These are phyloP conservation scores for Vanrija humicola DNA, from an alignment of 1,284 basidiomycete species.

Conservation along the genomic window DNA sequence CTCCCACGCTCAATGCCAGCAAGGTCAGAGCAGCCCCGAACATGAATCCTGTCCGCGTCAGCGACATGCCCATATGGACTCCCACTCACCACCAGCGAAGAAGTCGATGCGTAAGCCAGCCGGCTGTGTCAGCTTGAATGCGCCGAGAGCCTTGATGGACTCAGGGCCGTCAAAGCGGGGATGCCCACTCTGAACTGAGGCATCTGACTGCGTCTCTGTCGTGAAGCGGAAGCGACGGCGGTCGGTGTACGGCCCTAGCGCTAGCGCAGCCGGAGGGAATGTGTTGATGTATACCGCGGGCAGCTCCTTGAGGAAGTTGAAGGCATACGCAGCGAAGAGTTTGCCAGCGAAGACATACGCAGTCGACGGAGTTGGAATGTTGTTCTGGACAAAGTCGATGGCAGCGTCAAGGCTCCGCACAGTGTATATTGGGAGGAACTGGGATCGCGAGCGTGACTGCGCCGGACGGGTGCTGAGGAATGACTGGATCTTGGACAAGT, in stretches of 20 bases:
- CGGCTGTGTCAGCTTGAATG: background rate
- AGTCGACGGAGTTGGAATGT: background rate
- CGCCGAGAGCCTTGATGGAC: background rate
- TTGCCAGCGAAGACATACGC: constrained; percentile 11
- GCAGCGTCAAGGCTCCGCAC: constrained; percentile 11
- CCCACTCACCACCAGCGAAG: background rate
- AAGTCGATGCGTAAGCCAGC: background rate
- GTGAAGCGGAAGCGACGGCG: background rate
- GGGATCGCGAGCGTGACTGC: background rate
- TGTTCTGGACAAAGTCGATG: constrained; percentile 9
- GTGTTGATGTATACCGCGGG: constrained; percentile 7
- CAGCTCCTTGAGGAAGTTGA: constrained; percentile 4
- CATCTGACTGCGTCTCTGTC: background rate
- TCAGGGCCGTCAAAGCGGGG: background rate
- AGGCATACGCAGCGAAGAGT: constrained; percentile 10
- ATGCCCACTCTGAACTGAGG: no score
- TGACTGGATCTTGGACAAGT: background rate
- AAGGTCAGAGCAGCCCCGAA: background rate
- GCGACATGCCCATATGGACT: no score
- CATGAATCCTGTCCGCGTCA: background rate
- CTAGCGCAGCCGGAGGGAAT: background rate
- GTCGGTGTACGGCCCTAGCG: background rate
- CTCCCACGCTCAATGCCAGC: background rate
- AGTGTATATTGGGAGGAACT: constrained; percentile 1
- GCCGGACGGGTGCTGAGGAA: constrained; percentile 6